These are phyloP conservation scores for Fomitopsis betulina DNA, from an alignment of 1,284 basidiomycete species.

Conservation along the genomic window DNA sequence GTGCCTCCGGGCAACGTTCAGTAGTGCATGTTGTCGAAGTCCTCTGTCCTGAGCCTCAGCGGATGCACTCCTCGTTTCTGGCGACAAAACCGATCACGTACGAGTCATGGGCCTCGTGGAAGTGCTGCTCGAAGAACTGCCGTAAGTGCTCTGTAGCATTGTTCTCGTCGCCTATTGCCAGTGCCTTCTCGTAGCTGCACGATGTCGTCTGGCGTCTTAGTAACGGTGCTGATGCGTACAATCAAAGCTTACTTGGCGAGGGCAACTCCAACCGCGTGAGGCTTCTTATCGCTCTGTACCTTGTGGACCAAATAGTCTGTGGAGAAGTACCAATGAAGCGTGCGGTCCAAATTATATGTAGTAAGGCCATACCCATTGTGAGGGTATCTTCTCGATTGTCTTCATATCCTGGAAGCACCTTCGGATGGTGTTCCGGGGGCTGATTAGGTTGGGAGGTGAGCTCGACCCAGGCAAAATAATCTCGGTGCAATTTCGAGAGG, in stretches of 20 bases:
- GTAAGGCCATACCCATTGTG: conserved; percentile 37
- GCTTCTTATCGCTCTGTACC: conserved; percentile 59
- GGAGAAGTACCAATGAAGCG: neutral
- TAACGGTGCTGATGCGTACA: neutral
- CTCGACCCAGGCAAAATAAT: conserved; percentile 60
- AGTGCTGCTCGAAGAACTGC: conserved; percentile 77
- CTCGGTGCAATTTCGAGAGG: conserved; percentile 52
- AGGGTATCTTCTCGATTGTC: conserved; percentile 44
- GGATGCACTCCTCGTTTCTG: neutral
- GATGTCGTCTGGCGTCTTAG: neutral
- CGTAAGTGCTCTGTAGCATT: conserved; percentile 65
- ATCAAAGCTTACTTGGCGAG: conserved; percentile 51
- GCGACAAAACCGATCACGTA: conserved; percentile 30
- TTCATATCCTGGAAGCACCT: conserved; percentile 32
- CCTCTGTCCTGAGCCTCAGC: conserved; percentile 40
- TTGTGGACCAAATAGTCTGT: conserved; percentile 62
- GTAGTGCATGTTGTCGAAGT: conserved; percentile 69
- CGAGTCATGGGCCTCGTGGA: conserved; percentile 76
- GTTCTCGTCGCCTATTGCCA: conserved; percentile 61
- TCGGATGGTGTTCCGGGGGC: conserved; percentile 19
- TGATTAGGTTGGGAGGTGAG: conserved; percentile 40
- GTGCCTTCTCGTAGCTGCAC: conserved; percentile 59
- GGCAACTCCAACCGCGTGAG: conserved; percentile 55
- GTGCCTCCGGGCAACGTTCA: conserved; percentile 75
- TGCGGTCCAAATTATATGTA: no score